Evolutionary conservation across 179 eudicot genomes (phyloP).

Genomic region (Silene coronaria): DNA sequence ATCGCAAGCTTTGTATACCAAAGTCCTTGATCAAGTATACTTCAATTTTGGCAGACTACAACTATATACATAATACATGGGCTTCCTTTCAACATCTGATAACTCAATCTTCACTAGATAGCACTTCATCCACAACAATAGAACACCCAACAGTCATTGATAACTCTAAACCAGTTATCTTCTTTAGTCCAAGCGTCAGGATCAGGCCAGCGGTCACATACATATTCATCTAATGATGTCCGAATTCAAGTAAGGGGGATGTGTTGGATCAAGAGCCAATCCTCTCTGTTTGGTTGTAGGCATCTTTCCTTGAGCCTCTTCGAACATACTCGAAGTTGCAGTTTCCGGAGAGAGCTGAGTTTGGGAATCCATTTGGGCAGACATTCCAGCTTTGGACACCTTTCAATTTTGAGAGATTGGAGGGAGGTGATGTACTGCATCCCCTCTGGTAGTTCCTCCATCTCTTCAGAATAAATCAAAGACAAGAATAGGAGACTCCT

Average conservation of each 20-base stretch:
- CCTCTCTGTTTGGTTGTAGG: not conserved
- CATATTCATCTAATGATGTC: not conserved
- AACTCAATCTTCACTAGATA: no score
- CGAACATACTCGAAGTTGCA: not conserved
- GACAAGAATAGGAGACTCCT: not conserved
- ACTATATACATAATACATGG: no score
- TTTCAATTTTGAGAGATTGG: not conserved
- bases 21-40: no score
- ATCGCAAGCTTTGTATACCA: no score
- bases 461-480: not conserved
- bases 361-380: slow-evolving; percentile 14
- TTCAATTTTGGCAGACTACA: no score
- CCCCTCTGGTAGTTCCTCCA: slow-evolving; percentile 14
- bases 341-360: slow-evolving; percentile 22
- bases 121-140: no score
- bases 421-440: slow-evolving; percentile 17
- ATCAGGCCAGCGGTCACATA: no score
- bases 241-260: slow-evolving; percentile 7
- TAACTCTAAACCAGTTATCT: no score
- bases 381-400: not conserved
- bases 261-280: slow-evolving; percentile 12
- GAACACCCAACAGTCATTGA: no score
- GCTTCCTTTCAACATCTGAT: no score
- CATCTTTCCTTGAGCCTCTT: slow-evolving; percentile 7
- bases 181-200: no score